Evolutionary conservation across 441 rosid genomes (phyloP), one percentile per base, ranked within the genome.

Genomic region (Aleurites moluccanus): DNA sequence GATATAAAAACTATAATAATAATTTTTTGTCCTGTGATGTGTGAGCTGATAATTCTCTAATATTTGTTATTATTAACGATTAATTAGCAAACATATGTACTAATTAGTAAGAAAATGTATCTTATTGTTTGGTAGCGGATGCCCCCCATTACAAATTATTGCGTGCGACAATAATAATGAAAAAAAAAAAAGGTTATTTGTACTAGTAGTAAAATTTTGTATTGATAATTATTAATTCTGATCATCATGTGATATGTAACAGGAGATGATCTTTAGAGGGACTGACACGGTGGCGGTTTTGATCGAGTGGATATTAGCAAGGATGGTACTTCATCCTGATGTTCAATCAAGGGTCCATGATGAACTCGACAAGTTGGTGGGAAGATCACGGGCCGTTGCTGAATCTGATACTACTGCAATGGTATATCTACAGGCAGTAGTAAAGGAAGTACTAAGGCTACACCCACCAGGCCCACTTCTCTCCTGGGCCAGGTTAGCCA

Each of bases 201-300:
- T 30, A 2, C 33, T 30, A 2, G 33, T 30, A 30, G 2, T 30
- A 30, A 49, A 49, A 49, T 14, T 14, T 7, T 59, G 42, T 27
- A 69, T 33, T 27, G 61, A 63, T 40, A 14, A 27, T 35, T 68
- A 14, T 67, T 35, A 35, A 4, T 35, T 4, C 5, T 35, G 6
- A 0, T 38, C 6, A 0, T 38, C n/a, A n/a, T n/a, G n/a, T n/a
- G n/a, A n/a, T 47, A 44, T 16, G 10, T 28, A 28, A 59, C 79
- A 91, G 93, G 88, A 90, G 69, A 87, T 90, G 92, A 85, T 90
- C 56, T 84, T 88, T 14, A 84, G 91, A 0, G 94, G 94, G 3
- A 90, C 94, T 0, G 94, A 90, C 75, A 87, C 94, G 2, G 79
- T 88, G n/a, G 84, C 94, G 7, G 86, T 90, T 77, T 80, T 90